Base-by-base conservation (phyloP, 805 yeast genomes). In the Kregervanrija delftensis region DNA sequence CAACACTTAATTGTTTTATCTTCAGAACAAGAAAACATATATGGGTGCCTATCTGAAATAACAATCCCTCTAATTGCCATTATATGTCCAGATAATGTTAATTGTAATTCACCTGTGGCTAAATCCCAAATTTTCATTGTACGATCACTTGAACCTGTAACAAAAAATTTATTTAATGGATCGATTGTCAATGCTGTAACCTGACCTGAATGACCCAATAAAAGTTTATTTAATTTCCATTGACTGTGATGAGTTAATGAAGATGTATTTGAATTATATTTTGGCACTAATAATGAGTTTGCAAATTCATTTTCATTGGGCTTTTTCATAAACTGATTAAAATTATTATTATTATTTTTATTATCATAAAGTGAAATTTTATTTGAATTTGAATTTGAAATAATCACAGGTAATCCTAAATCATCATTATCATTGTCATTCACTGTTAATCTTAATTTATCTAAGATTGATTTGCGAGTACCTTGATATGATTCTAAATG, bases 191-290 rank as follows among this genome's bases (percentile, higher is more conserved):
- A 67, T n/a, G 86, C 74, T 39, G 95, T 72, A 1, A 93, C 88
- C 90, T 97, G 90, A 0, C 99, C 99, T 35, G 77, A 73, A 60
- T 93, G 99, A 3, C 98, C 98, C 1, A 86, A 79, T 1, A 91
- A 71, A 3, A 91, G 88, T 45, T 83, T 71, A 58, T 70, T 72
- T 5, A 86, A 70, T 53, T 77, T 76, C 96, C 96, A 88, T 2
- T 80, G 76, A 1, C 77, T 75, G 56, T 78, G 86, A 74, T 65
- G 60, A 22, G 54, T 30, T 8, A 33, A 58, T 3, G 66, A 63
- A 39, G 49, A 48, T n/a, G 39, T 48, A 11, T 14, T 22, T 12
- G 30, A 30, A 13, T 41, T 33, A 8, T 41, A 37, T n/a, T 46
- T 44, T 1, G 65, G 63, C 8, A 61, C 54, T 14, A 61, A 48